phyloP scores from a whole-genome alignment of 495 filamentous ascomycete genomes.

The Cetradonia linearis region DNA sequence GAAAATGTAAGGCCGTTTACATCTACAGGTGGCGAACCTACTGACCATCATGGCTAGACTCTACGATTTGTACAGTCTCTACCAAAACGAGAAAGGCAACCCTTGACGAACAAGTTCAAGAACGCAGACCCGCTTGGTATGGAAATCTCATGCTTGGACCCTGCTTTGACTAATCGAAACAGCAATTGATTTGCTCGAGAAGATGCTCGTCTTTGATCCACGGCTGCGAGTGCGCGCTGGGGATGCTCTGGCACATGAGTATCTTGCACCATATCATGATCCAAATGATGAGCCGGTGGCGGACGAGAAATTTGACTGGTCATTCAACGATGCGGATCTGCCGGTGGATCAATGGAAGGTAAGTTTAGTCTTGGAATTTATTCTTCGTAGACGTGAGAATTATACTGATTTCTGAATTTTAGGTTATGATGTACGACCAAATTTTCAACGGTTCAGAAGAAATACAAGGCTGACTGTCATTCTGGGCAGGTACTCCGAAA shows the following conservation, averaged over 20 bases:
- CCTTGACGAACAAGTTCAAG: slow-evolving; percentile 84
- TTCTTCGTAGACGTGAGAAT: too few species aligned
- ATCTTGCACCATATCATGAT: slow-evolving; percentile 93
- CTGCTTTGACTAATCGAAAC: slow-evolving; percentile 10
- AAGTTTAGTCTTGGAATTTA: background rate
- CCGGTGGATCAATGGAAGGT: slow-evolving; percentile 96
- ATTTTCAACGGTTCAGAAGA: slow-evolving; percentile 16
- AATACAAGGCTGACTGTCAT: slow-evolving; percentile 28
- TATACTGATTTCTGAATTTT: too few species aligned
- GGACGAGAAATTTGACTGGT: slow-evolving; percentile 97
- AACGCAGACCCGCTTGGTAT: slow-evolving; percentile 88
- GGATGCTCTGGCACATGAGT: slow-evolving; percentile 80
- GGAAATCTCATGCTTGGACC: slow-evolving; percentile 20
- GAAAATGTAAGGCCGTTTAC: slow-evolving; percentile 63
- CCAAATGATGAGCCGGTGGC: slow-evolving; percentile 91
- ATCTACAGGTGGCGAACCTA: slow-evolving; percentile 8
- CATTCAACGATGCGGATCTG: slow-evolving; percentile 97
- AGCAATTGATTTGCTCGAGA: slow-evolving; percentile 91
- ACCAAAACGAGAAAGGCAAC: slow-evolving; percentile 88
- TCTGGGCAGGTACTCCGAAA: slow-evolving; percentile 84
- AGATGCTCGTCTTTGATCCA: slow-evolving; percentile 96
- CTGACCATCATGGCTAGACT: slow-evolving; percentile 47
- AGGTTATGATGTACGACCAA: slow-evolving; percentile 85
- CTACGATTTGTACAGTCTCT: slow-evolving; percentile 94
- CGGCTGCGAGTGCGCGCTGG: slow-evolving; percentile 79